Base-by-base conservation (phyloP, 257 asterid genomes). In the Verbena officinalis region DNA sequence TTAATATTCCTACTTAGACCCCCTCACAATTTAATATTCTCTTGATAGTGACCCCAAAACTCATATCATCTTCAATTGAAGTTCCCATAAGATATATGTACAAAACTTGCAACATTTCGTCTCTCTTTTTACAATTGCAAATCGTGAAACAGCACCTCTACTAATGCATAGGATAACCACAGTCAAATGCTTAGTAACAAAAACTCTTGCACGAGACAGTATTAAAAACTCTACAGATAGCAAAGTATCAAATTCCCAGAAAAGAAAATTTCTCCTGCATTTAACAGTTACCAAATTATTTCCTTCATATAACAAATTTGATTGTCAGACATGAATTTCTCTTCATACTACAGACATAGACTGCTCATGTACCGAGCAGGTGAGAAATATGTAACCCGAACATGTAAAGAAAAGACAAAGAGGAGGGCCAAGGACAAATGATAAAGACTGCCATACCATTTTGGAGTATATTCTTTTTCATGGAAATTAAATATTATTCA, bases 1-100 rank as follows among this genome's bases (percentile, higher is more conserved):
- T 38, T 40, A 34, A 21, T 59, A 40, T 59, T 59, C 65, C 65
- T 21, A 40, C 30, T 59, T 7, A 14, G 40, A 12, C 65, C 65
- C 65, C 53, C 42, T n/a, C n/a, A n/a, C 39, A 21, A 33, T 34
- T 36, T 12, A 4, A 15, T 33, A 36, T 56, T 42, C 21, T 34
- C 11, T 11, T 17, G 50, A 36, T 46, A 36, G 38, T 58, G 64
- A 58, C 50, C 64, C 48, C 64, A 36, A 7, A 36, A 17, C 12
- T 38, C 33, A 39, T 38, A 36, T 7, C 42, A 14, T 27, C 21
- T 5, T 15, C 17, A 4, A 7, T 6, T 39, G 64, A 58, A 12
- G 64, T 36, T 17, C n/a, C n/a, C n/a, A n/a, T n/a, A n/a, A n/a
- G n/a, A n/a, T n/a, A n/a, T n/a, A n/a, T n/a, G n/a, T n/a, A n/a